Evolutionary conservation across 2,329 filamentous ascomycete genomes (phyloP), one percentile per base, ranked within the genome.

Genomic region (Xylaria arbuscula): DNA sequence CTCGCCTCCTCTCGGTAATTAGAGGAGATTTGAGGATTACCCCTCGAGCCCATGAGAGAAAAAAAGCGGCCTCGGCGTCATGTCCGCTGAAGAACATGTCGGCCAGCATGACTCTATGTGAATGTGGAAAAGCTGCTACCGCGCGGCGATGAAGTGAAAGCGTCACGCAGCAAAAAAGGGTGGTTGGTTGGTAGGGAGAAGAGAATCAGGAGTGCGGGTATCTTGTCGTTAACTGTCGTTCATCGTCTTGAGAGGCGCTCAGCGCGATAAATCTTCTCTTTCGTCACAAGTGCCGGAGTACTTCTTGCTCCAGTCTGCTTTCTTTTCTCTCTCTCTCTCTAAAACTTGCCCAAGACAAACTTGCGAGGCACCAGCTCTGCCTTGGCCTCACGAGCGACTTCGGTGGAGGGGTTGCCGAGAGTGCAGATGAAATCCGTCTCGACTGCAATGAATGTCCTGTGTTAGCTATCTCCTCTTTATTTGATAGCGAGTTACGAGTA

Each of bases 381-480:
- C 62, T 73, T 68, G 10, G 69, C 72, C 11, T 78, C 74, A 40
- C 74, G 76, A 17, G 72, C 24, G 19, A 67, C 69, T 4, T 70
- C 51, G 22, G 66, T 62, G 50, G 64, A 66, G 56, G 69, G 79
- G 54, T 72, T 71, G 59, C 85, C 85, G 9, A 87, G 83, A 32
- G 84, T 86, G 76, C 82, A 84, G 76, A 88, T 78, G 72, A 89
- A 79, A 70, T 87, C 81, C 17, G 72, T 76, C 77, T 85, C 83
- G 7, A 72, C 51, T 56, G 2, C 3, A 42, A 40, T 28, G 28
- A 5, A 36, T 40, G 6, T 2, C 4, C 6, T 2, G 13, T 2
- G 36, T 56, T 11, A 56, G 54, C 42, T 28, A 9, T 56, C 11
- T 8, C 24, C 15, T 15, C 5, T n/a, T 15, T 34, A 13, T 15